phyloP scores from a whole-genome alignment of 169 alveolate species.

The Plasmodium sp. region DNA sequence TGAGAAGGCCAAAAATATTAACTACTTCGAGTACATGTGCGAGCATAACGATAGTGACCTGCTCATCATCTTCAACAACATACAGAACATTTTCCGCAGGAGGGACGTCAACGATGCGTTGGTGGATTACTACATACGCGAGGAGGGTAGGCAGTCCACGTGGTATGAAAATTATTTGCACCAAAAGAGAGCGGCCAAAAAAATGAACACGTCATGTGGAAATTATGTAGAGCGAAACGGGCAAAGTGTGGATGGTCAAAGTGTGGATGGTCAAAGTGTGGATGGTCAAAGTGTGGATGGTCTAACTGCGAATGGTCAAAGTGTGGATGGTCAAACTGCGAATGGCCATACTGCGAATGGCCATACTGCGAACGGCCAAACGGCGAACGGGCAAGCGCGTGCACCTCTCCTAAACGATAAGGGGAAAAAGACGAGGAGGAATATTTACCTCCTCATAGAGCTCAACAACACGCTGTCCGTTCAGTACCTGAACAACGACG shows the following conservation, averaged over 20 bases:
- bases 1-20: conserved; percentile 31
- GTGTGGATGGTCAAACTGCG: too few species aligned
- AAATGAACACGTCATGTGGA: not conserved
- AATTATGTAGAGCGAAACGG: not conserved
- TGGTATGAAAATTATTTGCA: conserved; percentile 26
- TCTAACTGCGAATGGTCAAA: too few species aligned
- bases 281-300: too few species aligned
- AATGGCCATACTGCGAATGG: too few species aligned
- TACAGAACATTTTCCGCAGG: conserved; percentile 51
- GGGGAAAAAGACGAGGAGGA: not conserved
- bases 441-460: conserved; percentile 51
- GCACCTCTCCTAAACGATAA: not conserved
- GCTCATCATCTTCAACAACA: conserved; percentile 51
- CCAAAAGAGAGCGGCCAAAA: not conserved
- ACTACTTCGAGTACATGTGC: conserved; percentile 67
- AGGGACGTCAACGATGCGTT: conserved; percentile 22
- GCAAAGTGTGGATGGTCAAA: too few species aligned
- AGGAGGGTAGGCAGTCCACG: not conserved
- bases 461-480: conserved; percentile 51
- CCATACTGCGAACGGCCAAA: too few species aligned
- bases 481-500: conserved; percentile 63
- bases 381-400: not conserved
- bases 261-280: too few species aligned
- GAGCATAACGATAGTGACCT: conserved; percentile 58
- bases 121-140: not conserved